Base-by-base conservation (phyloP, 23 red algal genomes). In the Agarophyton chilense region DNA sequence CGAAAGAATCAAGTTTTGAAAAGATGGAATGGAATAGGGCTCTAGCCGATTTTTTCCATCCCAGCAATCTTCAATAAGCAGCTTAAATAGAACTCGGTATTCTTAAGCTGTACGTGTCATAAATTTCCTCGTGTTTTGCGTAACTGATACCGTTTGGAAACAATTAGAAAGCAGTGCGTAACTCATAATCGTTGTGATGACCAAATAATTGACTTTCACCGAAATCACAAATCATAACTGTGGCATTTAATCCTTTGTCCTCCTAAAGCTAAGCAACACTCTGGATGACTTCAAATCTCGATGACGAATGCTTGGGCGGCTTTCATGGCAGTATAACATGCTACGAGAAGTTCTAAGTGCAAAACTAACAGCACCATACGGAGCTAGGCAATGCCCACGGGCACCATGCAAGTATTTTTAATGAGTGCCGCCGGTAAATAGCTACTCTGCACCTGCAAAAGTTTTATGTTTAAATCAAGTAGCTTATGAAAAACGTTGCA, bases 151-250 rank as follows among this genome's bases (percentile, higher is more conserved):
- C 88, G 52, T 97, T 86, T 14, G 94, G 94, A 28, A 82, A 78
- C 94, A 97, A 89, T 31, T 90, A 93, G 63, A 32, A 43, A 29
- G 88, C 90, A 36, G 94, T 97, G 1, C 94, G 83, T 78, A 86
- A 62, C 9, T 78, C 34, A 34, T 42, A 46, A 16, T 46, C 66
- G 13, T 86, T 77, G 7, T 81, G 63, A 3, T 74, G 35, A 19
- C 76, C 55, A 79, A 78, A 87, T 41, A 80, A 71, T 28, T 90
- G 67, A 55, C 83, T 74, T 21, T 93, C 52, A 34, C 94, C 94
- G 66, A 97, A 97, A 67, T 97, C 94, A 88, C 94, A 89, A 32
- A 97, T 93, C 25, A 89, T 81, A 0, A 89, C 94, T 93, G 84
- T 47, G 72, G 68, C 14, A 56, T 38, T 25, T 58, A 68, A 24